A percentile compares a stretch with the other conserved stretches of the same genome.
Conservation (phyloP, 164 flowering plant genomes). For the Hamamelis virginiana region DNA sequence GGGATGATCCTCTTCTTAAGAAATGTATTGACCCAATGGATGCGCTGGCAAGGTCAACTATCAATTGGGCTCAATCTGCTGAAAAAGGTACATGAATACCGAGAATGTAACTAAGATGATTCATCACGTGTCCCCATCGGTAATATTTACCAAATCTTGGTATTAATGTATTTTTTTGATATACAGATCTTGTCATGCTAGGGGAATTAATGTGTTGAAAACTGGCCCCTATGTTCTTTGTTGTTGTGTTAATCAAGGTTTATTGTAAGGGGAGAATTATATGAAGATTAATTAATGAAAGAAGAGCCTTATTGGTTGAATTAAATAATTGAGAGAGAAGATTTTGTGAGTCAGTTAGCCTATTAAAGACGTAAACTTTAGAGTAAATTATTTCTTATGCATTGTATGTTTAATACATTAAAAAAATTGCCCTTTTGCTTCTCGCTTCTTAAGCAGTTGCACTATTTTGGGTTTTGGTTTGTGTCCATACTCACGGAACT, state of each 20-base stretch:
- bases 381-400: no score
- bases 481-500: no score
- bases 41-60: conserved; percentile 29
- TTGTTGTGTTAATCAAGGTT: neutral
- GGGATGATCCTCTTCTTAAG: conserved; percentile 37
- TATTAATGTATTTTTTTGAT: neutral
- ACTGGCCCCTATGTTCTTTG: neutral
- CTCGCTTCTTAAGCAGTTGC: no score
- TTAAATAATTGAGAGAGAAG: neutral
- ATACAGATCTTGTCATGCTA: neutral
- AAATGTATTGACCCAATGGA: conserved; percentile 40
- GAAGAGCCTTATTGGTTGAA: neutral
- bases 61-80: conserved; percentile 25
- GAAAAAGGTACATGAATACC: conserved; percentile 11
- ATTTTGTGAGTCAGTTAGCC: neutral
- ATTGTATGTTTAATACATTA: no score
- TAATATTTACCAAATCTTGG: neutral
- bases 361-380: neutral
- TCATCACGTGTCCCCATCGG: neutral
- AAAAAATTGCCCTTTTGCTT: no score
- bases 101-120: neutral
- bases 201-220: neutral
- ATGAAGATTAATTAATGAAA: conserved; percentile 2
- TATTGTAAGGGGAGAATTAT: neutral
- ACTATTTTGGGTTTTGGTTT: no score